Conservation (phyloP, 2,329 filamentous ascomycete genomes). For the Clarireedia hainanense region DNA sequence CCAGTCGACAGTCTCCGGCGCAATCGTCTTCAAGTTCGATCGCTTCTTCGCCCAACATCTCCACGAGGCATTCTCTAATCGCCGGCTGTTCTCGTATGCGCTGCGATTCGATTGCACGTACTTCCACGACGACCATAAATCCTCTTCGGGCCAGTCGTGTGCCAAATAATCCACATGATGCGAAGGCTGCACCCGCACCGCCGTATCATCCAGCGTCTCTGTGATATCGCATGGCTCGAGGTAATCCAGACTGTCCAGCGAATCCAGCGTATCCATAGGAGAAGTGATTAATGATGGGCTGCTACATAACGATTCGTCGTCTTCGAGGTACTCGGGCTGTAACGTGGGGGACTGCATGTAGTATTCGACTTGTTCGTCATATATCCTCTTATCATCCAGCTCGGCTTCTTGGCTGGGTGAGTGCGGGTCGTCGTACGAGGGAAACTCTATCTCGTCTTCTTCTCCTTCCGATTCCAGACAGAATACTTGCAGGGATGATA, state of each 20-base stretch:
- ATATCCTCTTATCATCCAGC: slow-evolving; percentile 18
- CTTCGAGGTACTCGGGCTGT: slow-evolving; percentile 31
- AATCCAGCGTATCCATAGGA: slow-evolving; percentile 36
- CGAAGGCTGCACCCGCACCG: slow-evolving; percentile 51
- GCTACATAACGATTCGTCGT: slow-evolving; percentile 46
- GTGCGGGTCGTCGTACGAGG: slow-evolving; percentile 32
- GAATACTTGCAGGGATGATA: neutral
- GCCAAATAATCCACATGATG: slow-evolving; percentile 92
- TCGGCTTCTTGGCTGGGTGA: neutral
- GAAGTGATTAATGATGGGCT: slow-evolving; percentile 46
- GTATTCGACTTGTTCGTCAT: slow-evolving; percentile 33
- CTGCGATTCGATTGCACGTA: slow-evolving; percentile 77
- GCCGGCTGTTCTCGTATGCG: slow-evolving; percentile 70
- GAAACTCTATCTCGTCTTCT: slow-evolving; percentile 46
- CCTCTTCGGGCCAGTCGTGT: slow-evolving; percentile 91
- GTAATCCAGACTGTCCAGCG: slow-evolving; percentile 10
- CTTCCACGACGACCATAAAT: slow-evolving; percentile 96
- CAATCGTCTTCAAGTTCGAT: slow-evolving; percentile 77
- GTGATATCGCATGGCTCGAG: slow-evolving; percentile 2
- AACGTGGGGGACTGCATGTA: slow-evolving; percentile 50
- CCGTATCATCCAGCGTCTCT: slow-evolving; percentile 42
- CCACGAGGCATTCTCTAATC: slow-evolving; percentile 95
- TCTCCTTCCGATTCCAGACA: slow-evolving; percentile 72
- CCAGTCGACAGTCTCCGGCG: slow-evolving; percentile 91
- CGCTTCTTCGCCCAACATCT: slow-evolving; percentile 93